Evolutionary conservation across 345 rosid species (phyloP).

Genomic region (Murraya koenigii): DNA sequence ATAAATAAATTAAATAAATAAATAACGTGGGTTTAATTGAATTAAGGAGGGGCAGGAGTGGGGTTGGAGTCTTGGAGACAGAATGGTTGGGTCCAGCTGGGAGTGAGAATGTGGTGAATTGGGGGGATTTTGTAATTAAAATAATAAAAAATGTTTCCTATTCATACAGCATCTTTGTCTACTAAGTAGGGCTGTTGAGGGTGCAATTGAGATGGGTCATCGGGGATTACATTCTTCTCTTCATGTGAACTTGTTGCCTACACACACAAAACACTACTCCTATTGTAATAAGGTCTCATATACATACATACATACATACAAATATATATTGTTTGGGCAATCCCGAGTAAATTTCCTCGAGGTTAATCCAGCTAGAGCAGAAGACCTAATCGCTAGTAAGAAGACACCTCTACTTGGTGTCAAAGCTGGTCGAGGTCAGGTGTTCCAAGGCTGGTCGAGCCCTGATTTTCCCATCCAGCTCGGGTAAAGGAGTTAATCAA

Average conservation of each 20-base stretch:
- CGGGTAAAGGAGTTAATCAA: too few species aligned
- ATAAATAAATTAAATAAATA: too few species aligned
- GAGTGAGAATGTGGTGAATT: constrained; percentile 16
- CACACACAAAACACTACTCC: not conserved
- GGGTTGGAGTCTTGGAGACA: constrained; percentile 17
- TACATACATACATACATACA: too few species aligned
- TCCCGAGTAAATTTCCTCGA: too few species aligned
- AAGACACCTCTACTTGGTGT: too few species aligned
- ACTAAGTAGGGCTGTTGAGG: constrained; percentile 22
- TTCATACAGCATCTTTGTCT: constrained; percentile 22
- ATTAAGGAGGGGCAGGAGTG: constrained; percentile 2
- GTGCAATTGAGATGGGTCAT: constrained; percentile 23
- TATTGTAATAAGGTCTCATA: not conserved
- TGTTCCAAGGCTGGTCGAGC: too few species aligned
- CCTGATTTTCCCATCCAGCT: too few species aligned
- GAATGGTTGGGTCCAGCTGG: constrained; percentile 25
- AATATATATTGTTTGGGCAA: too few species aligned
- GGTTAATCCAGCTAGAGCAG: too few species aligned
- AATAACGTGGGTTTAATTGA: not conserved
- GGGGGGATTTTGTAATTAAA: constrained; percentile 13
- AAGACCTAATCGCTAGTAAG: too few species aligned
- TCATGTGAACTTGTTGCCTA: constrained; percentile 8
- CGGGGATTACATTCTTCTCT: not conserved
- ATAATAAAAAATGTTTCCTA: constrained; percentile 36
- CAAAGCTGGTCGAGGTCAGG: too few species aligned